Evolutionary conservation across 2,329 filamentous ascomycete genomes (phyloP).

Genomic region (Ophiostoma piceae): DNA sequence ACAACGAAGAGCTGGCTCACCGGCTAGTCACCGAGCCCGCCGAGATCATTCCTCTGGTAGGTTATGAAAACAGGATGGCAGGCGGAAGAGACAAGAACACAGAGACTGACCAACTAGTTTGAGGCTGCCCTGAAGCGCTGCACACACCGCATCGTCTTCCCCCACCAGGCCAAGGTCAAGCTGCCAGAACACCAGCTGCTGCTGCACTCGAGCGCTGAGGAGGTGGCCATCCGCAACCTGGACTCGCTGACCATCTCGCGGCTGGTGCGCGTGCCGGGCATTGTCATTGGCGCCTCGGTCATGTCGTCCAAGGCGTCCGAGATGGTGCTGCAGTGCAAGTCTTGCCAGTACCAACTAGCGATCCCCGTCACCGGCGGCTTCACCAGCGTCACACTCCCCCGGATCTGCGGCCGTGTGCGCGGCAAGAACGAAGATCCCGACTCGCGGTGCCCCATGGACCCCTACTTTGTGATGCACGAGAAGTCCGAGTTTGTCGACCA

Average conservation of each 20-base stretch:
- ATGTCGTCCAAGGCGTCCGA: slow-evolving; percentile 92
- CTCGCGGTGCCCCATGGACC: slow-evolving; percentile 82
- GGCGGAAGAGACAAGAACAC: neutral
- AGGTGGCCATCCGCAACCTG: slow-evolving; percentile 88
- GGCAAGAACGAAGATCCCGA: slow-evolving; percentile 61
- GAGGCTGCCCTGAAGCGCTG: slow-evolving; percentile 85
- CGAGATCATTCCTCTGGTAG: slow-evolving; percentile 84
- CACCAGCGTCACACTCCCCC: slow-evolving; percentile 75
- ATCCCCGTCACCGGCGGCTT: slow-evolving; percentile 80
- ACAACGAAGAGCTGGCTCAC: slow-evolving; percentile 91
- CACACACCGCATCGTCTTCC: slow-evolving; percentile 89
- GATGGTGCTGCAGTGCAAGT: slow-evolving; percentile 81
- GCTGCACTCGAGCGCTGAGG: slow-evolving; percentile 83
- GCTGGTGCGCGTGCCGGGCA: slow-evolving; percentile 93
- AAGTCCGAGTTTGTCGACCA: slow-evolving; percentile 94
- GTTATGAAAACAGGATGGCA: slow-evolving; percentile 30
- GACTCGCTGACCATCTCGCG: slow-evolving; percentile 89
- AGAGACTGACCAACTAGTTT: slow-evolving; percentile 54
- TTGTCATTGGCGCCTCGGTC: slow-evolving; percentile 94
- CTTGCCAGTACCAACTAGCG: slow-evolving; percentile 67
- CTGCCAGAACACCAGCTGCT: slow-evolving; percentile 92
- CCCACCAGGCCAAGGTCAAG: slow-evolving; percentile 58
- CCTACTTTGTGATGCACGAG: slow-evolving; percentile 93
- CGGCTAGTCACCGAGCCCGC: slow-evolving; percentile 82
- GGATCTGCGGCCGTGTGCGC: slow-evolving; percentile 63